phyloP scores from a whole-genome alignment of 495 filamentous ascomycete genomes.

The Pyrenula massariospora region DNA sequence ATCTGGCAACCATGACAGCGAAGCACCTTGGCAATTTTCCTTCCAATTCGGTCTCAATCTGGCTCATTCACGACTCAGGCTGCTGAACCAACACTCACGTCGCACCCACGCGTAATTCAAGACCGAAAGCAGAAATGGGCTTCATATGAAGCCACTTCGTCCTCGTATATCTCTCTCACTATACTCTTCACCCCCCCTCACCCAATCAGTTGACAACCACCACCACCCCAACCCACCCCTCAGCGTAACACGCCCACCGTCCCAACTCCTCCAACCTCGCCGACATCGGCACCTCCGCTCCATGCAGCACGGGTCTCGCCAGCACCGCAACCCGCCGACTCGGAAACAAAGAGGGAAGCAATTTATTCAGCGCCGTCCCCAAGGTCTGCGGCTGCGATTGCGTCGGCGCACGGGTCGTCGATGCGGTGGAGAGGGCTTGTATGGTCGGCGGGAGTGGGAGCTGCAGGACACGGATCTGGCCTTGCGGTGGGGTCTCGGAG shows the following conservation, averaged over 20 bases:
- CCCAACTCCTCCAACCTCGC: slow-evolving; percentile 81
- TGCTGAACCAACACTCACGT: too few species aligned
- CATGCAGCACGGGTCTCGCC: slow-evolving; percentile 85
- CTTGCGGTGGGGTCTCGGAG: slow-evolving; percentile 6
- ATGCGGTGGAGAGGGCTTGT: slow-evolving; percentile 9
- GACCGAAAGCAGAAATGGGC: too few species aligned
- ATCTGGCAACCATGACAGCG: too few species aligned
- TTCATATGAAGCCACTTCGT: too few species aligned
- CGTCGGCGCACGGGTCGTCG: slow-evolving; percentile 4
- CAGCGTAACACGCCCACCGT: slow-evolving; percentile 69
- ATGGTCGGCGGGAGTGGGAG: slow-evolving; percentile 46
- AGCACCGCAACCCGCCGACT: slow-evolving; percentile 76
- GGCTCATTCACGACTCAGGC: too few species aligned
- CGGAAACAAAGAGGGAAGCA: slow-evolving; percentile 79
- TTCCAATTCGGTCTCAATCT: too few species aligned
- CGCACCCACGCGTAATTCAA: too few species aligned
- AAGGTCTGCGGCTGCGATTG: slow-evolving; percentile 60
- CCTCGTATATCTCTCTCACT: too few species aligned
- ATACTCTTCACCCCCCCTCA: slow-evolving; percentile 21
- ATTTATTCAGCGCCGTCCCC: slow-evolving; percentile 61
- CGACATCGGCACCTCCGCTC: slow-evolving; percentile 68
- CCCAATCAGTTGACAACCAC: slow-evolving; percentile 59
- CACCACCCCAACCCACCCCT: slow-evolving; percentile 84
- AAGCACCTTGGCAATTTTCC: too few species aligned
- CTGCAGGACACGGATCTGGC: slow-evolving; percentile 58